phyloP scores from a whole-genome alignment of 441 rosid species.

The Biscutella laevigata region DNA sequence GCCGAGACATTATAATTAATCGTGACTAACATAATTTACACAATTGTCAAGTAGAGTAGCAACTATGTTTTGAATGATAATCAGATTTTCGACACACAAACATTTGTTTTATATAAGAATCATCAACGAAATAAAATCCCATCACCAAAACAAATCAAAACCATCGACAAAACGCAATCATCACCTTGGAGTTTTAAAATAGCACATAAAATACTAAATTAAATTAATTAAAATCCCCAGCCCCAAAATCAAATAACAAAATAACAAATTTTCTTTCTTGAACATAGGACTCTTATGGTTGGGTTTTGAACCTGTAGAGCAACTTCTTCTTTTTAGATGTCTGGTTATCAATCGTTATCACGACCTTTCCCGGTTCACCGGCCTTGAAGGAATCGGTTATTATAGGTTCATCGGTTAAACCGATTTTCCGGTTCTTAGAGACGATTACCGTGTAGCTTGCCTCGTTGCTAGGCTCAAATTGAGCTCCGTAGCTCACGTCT shows the following conservation, averaged over 20 bases:
- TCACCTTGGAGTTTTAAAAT: constrained; percentile 1
- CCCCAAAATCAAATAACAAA: not conserved
- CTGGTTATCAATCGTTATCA: constrained; percentile 51
- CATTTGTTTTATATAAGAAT: constrained; percentile 14
- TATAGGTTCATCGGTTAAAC: constrained; percentile 38
- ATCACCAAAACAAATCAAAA: constrained; percentile 22
- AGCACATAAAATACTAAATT: constrained; percentile 13
- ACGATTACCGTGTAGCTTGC: constrained; percentile 55
- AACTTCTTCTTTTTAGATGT: constrained; percentile 58
- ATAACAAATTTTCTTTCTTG: not conserved
- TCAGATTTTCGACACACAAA: constrained; percentile 22
- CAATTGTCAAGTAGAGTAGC: not conserved
- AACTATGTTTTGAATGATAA: not conserved
- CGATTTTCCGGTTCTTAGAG: constrained; percentile 41
- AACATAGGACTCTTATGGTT: constrained; percentile 18
- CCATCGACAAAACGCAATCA: constrained; percentile 21
- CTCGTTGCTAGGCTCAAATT: constrained; percentile 45
- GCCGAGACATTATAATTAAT: too few relatives aligned
- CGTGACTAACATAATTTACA: too few relatives aligned
- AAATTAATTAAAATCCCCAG: not conserved
- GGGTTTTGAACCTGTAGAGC: constrained; percentile 52
- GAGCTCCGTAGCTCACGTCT: constrained; percentile 56
- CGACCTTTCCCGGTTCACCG: constrained; percentile 45
- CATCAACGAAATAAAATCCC: constrained; percentile 16
- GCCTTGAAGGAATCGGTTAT: constrained; percentile 41